Percentiles rank a stretch among this genome's conserved stretches.
phyloP scores from a whole-genome alignment of 2,329 filamentous ascomycete genomes.

The Arthrinium puccinioides region DNA sequence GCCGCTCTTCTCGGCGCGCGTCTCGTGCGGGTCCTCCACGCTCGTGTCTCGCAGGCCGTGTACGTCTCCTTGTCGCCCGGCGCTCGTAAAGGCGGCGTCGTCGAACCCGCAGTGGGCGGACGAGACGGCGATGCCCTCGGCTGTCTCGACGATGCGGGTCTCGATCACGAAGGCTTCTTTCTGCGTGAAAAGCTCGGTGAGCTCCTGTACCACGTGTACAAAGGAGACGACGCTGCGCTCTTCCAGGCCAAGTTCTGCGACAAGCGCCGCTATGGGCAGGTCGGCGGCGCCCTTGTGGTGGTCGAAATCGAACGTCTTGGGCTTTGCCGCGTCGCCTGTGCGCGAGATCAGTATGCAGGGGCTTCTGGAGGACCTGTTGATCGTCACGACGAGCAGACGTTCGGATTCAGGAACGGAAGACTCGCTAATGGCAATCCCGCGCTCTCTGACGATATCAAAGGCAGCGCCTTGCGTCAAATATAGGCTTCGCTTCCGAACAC shows the following conservation, averaged over 20 bases:
- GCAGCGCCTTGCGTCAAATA: slow-evolving; percentile 48
- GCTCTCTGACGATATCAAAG: slow-evolving; percentile 46
- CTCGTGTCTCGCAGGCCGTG: slow-evolving; percentile 47
- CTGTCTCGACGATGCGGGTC: slow-evolving; percentile 30
- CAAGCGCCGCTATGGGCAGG: slow-evolving; percentile 32
- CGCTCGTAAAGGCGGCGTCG: slow-evolving; percentile 59
- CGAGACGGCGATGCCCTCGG: slow-evolving; percentile 39
- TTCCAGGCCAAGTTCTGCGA: slow-evolving; percentile 45
- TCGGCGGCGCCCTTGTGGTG: slow-evolving; percentile 42
- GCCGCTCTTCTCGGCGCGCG: slow-evolving; percentile 59
- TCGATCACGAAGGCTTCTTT: slow-evolving; percentile 60
- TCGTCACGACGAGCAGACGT: slow-evolving; percentile 53
- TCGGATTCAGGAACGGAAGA: slow-evolving; percentile 25
- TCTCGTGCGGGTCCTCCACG: slow-evolving; percentile 46
- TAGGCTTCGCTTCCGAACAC: slow-evolving; percentile 39
- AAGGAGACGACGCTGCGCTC: slow-evolving; percentile 33
- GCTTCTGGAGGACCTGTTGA: slow-evolving; percentile 54
- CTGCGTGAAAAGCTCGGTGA: slow-evolving; percentile 52
- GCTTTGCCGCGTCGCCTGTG: slow-evolving; percentile 34
- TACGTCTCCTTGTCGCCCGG: slow-evolving; percentile 52
- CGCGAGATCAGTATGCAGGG: slow-evolving; percentile 58
- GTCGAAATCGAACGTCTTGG: slow-evolving; percentile 53
- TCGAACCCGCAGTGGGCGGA: slow-evolving; percentile 58
- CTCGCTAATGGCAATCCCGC: slow-evolving; percentile 35
- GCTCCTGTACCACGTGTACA: slow-evolving; percentile 38